A percentile compares a stretch with the other conserved stretches of the same genome.
phyloP scores from a whole-genome alignment of 306 rosid species.

The Hippophae rhamnoides region DNA sequence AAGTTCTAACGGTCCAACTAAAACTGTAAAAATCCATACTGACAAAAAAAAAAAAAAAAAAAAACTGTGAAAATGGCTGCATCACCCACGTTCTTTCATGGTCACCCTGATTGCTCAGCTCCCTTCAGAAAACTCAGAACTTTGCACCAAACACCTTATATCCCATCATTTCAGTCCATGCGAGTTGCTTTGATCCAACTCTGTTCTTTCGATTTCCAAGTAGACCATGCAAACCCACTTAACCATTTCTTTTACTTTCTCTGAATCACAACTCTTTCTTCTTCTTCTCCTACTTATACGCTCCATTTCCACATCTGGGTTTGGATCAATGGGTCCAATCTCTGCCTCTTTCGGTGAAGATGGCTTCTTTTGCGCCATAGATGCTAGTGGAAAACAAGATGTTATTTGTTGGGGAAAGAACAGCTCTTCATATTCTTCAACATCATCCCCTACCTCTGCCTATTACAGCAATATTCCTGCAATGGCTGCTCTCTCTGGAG shows the following conservation, averaged over 20 bases:
- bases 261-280: conserved; percentile 4
- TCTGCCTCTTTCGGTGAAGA: conserved; percentile 57
- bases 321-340: conserved; percentile 85
- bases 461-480: conserved; percentile 37
- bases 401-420: conserved; percentile 79
- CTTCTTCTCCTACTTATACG: conserved; percentile 21
- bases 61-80: conserved; percentile 34
- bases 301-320: conserved; percentile 30
- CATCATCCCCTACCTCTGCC: conserved; percentile 20
- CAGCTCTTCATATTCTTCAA: conserved; percentile 22
- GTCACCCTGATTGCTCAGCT: conserved; percentile 37
- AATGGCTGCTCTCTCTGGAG: conserved; percentile 85
- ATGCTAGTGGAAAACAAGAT: conserved; percentile 77
- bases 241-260: conserved; percentile 15
- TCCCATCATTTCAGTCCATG: conserved; percentile 17
- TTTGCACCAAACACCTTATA: conserved; percentile 25
- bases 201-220: not conserved
- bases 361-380: conserved; percentile 75
- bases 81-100: conserved; percentile 51
- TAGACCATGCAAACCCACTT: conserved; percentile 46
- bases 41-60: too few species aligned
- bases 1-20: conserved; percentile 28
- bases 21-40: conserved; percentile 16
- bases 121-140: conserved; percentile 22
- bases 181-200: conserved; percentile 3